phyloP scores from a whole-genome alignment of 2,329 filamentous ascomycete species.

The Botryotinia globosa region DNA sequence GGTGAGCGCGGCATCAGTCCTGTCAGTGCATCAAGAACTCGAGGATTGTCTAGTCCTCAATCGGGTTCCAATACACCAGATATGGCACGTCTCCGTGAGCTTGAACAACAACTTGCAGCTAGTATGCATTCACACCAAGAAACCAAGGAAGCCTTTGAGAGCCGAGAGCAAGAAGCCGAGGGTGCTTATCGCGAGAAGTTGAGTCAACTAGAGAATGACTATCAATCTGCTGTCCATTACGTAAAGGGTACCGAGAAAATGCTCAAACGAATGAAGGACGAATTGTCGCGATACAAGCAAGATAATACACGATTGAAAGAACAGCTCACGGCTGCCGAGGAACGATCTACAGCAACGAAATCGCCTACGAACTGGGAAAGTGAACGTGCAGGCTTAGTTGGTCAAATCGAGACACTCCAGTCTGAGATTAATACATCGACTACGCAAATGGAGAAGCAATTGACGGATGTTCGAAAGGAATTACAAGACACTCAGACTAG shows the following conservation, averaged over 20 bases:
- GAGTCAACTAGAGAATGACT: conserved; percentile 91
- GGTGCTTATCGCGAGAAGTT: conserved; percentile 88
- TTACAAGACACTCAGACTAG: conserved; percentile 63
- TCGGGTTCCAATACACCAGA: conserved; percentile 78
- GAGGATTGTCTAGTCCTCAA: conserved; percentile 69
- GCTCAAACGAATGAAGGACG: conserved; percentile 97
- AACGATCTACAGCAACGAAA: conserved; percentile 45
- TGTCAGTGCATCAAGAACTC: conserved; percentile 62
- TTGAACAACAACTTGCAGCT: conserved; percentile 82
- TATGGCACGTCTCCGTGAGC: conserved; percentile 71
- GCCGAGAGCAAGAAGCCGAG: conserved; percentile 83
- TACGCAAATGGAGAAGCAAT: conserved; percentile 65
- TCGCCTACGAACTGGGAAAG: conserved; percentile 64
- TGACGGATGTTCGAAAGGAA: conserved; percentile 67
- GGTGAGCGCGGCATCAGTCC: conserved; percentile 84
- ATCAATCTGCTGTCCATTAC: conserved; percentile 96
- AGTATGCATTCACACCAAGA: conserved; percentile 82
- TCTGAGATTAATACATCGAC: conserved; percentile 65
- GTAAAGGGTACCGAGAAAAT: conserved; percentile 99
- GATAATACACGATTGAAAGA: conserved; percentile 80
- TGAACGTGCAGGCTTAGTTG: conserved; percentile 66
- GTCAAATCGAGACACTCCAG: conserved; percentile 68
- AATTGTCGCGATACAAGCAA: conserved; percentile 86
- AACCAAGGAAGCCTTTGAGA: conserved; percentile 71
- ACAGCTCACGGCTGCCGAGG: conserved; percentile 70